Evolutionary conservation across 1,284 basidiomycete species (phyloP).

Genomic region (Crucibulum parvulum): DNA sequence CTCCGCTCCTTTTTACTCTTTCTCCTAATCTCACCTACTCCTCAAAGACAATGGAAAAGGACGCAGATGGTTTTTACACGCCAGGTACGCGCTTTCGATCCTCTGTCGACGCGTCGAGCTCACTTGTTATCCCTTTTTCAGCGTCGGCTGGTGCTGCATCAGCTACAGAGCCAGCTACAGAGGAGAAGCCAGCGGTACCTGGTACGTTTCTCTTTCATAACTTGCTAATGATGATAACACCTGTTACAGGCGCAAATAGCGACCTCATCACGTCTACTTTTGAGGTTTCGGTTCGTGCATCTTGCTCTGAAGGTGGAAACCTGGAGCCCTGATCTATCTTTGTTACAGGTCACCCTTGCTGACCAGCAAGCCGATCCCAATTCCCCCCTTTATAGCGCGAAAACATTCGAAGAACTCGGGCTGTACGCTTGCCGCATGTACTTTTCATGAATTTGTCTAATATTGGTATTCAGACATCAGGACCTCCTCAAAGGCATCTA

Average conservation of each 20-base stretch:
- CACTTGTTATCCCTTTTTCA: conserved; percentile 6
- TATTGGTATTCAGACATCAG: conserved; percentile 62
- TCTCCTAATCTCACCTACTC: no score
- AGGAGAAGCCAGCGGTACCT: conserved; percentile 22
- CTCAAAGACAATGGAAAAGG: conserved; percentile 59
- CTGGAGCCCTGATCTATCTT: background rate
- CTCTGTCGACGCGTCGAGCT: conserved; percentile 9
- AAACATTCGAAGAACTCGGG: conserved; percentile 94
- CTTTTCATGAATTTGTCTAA: conserved; percentile 1
- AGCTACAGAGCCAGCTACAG: conserved; percentile 16
- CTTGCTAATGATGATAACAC: background rate
- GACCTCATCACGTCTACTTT: conserved; percentile 79
- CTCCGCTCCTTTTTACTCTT: no score
- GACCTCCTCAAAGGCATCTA: conserved; percentile 98
- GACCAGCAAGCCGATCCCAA: conserved; percentile 98
- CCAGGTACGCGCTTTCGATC: conserved; percentile 43
- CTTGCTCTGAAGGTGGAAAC: background rate
- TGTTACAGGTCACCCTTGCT: conserved; percentile 88
- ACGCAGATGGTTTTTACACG: conserved; percentile 78
- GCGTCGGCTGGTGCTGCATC: conserved; percentile 16
- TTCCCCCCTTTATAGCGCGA: conserved; percentile 93
- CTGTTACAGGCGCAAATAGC: conserved; percentile 35
- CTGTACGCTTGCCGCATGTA: conserved; percentile 62
- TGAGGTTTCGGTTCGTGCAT: conserved; percentile 69
- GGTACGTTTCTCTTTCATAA: conserved; percentile 10